These are phyloP conservation scores for Conidiobolus incongruus DNA, from an alignment of 371 early-diverging fungal species.

Conservation along the genomic window DNA sequence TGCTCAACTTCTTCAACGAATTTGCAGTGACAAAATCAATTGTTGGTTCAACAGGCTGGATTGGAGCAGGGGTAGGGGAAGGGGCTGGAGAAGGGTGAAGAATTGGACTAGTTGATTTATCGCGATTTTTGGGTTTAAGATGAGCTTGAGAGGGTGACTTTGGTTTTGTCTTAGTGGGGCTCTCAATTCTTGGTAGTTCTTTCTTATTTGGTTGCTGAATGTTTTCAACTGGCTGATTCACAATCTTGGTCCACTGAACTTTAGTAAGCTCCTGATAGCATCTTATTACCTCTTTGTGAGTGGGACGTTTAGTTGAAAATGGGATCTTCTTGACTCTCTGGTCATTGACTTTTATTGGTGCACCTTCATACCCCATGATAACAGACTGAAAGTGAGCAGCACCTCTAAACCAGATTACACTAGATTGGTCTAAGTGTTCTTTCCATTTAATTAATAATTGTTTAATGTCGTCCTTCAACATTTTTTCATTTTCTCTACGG, in stretches of 20 bases:
- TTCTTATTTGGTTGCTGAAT: slow-evolving; percentile 6
- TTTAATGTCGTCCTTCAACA: slow-evolving; percentile 50
- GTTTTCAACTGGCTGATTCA: neutral
- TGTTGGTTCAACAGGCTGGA: neutral
- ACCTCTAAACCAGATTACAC: slow-evolving; percentile 40
- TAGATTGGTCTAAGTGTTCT: slow-evolving; percentile 19
- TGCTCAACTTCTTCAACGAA: slow-evolving; percentile 4
- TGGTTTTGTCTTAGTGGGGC: neutral
- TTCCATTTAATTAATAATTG: slow-evolving; percentile 44
- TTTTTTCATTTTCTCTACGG: slow-evolving; percentile 69
- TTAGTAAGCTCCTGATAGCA: slow-evolving; percentile 10
- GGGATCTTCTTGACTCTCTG: slow-evolving; percentile 41
- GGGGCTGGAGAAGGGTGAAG: neutral
- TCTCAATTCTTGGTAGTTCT: slow-evolving; percentile 11
- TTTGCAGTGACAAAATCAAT: slow-evolving; percentile 11
- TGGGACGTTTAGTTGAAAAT: slow-evolving; percentile 53
- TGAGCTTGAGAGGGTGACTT: slow-evolving; percentile 1
- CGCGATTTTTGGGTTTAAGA: slow-evolving; percentile 11
- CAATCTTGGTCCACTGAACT: neutral
- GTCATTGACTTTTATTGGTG: slow-evolving; percentile 24
- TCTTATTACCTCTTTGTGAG: slow-evolving; percentile 27
- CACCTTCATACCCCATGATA: slow-evolving; percentile 33
- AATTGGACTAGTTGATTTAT: slow-evolving; percentile 4
- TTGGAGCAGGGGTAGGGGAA: slow-evolving; percentile 1
- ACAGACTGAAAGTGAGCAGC: slow-evolving; percentile 31